Percentiles rank a stretch among this genome's conserved stretches.
Conservation (phyloP, 306 rosid species). For the Rosa persica region DNA sequence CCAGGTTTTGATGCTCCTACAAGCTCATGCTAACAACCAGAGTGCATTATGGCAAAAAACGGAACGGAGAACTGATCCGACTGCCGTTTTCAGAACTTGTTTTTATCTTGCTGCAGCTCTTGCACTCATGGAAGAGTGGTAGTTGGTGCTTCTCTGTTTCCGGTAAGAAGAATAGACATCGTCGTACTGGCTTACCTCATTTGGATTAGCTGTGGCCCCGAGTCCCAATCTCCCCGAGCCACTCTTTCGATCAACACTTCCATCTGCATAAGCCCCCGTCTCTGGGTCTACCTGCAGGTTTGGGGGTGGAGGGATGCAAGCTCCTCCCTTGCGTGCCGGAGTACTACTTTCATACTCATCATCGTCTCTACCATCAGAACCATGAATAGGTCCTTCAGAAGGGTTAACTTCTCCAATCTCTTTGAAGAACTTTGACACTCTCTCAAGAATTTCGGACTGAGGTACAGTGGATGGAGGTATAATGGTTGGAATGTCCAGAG, state of each 20-base stretch:
- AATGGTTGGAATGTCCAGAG: constrained; percentile 74
- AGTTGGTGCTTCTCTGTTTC: constrained; percentile 93
- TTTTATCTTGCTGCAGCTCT: constrained; percentile 68
- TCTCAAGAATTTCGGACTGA: constrained; percentile 74
- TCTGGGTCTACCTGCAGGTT: constrained; percentile 94
- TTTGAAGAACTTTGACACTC: constrained; percentile 81
- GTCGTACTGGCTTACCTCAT: constrained; percentile 88
- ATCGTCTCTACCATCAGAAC: constrained; percentile 63
- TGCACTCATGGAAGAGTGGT: constrained; percentile 90
- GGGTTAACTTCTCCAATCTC: constrained; percentile 97
- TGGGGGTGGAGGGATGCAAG: constrained; percentile 94
- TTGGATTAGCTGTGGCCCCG: constrained; percentile 83
- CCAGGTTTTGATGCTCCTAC: neutral
- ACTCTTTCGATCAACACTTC: constrained; percentile 70
- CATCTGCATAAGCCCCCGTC: constrained; percentile 79
- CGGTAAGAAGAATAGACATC: constrained; percentile 95
- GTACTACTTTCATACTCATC: constrained; percentile 70
- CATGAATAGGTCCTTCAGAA: constrained; percentile 78
- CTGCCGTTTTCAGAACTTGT: neutral
- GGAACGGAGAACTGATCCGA: neutral
- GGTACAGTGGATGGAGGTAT: constrained; percentile 62
- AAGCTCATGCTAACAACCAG: neutral
- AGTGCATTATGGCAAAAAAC: neutral
- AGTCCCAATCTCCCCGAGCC: constrained; percentile 86
- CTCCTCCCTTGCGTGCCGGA: constrained; percentile 76